Evolutionary conservation across 768 basidiomycete species (phyloP).

Genomic region (Suillus discolor): DNA sequence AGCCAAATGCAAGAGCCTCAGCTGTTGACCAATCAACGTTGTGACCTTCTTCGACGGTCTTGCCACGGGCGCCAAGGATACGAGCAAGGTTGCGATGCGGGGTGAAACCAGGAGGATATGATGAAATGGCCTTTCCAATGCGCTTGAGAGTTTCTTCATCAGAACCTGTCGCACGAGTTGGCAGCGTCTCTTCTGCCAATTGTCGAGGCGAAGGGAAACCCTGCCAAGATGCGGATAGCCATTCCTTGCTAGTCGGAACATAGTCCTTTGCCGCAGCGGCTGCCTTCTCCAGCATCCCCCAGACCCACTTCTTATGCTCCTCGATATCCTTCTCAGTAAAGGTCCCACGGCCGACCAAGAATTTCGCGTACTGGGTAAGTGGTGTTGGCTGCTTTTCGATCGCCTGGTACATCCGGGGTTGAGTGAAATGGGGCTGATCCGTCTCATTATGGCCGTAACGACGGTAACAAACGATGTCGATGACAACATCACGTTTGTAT

Average conservation of each 20-base stretch:
- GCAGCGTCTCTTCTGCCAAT: constrained; percentile 88
- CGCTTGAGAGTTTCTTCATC: constrained; percentile 75
- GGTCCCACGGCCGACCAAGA: constrained; percentile 85
- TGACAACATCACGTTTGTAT: constrained; percentile 98
- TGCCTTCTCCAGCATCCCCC: constrained; percentile 98
- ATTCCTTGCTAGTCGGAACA: constrained; percentile 91
- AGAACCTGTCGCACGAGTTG: constrained; percentile 86
- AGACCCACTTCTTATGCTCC: constrained; percentile 99
- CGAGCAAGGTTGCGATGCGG: constrained; percentile 93
- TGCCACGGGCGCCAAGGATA: constrained; percentile 85
- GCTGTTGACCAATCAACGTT: constrained; percentile 99
- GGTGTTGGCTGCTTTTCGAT: constrained; percentile 94
- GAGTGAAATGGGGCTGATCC: constrained; percentile 98
- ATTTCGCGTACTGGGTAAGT: constrained; percentile 89
- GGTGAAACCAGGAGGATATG: constrained; percentile 82
- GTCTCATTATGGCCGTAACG: constrained; percentile 99
- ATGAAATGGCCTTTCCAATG: constrained; percentile 86
- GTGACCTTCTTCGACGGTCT: constrained; percentile 86
- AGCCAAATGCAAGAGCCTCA: constrained; percentile 94
- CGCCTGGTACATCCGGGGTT: constrained; percentile 98
- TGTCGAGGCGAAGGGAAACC: constrained; percentile 98
- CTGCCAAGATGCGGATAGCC: constrained; percentile 97
- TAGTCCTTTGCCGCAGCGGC: constrained; percentile 95
- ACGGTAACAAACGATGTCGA: constrained; percentile 99
- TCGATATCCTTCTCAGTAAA: constrained; percentile 97